phyloP scores from a whole-genome alignment of 2,329 filamentous ascomycete genomes.

The Aureobasidium sp. region DNA sequence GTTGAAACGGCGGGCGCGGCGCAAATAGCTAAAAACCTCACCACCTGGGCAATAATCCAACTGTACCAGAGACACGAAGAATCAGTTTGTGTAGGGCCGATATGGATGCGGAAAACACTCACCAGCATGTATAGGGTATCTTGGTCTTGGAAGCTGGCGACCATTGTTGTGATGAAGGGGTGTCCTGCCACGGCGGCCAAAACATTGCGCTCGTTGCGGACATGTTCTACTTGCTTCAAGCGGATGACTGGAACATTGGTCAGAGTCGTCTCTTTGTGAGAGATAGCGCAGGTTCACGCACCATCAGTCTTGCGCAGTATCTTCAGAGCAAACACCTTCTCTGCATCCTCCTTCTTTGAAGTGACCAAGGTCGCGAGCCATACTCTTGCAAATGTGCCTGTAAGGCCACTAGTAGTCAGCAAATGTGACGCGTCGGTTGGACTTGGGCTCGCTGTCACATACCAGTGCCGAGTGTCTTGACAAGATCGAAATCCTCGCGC shows the following conservation, averaged over 20 bases:
- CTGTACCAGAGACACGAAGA: slow-evolving; percentile 23
- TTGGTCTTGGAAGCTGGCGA: slow-evolving; percentile 70
- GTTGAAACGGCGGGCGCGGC: slow-evolving; percentile 70
- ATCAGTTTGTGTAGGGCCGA: neutral
- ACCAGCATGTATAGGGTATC: slow-evolving; percentile 74
- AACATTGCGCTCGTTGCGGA: slow-evolving; percentile 73
- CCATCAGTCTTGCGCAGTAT: slow-evolving; percentile 58
- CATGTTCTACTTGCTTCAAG: slow-evolving; percentile 80
- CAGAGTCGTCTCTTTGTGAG: neutral
- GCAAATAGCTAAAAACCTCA: slow-evolving; percentile 77
- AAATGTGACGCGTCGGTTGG: neutral
- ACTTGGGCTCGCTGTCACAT: slow-evolving; percentile 16
- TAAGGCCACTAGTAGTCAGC: slow-evolving; percentile 1
- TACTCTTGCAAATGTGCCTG: slow-evolving; percentile 74
- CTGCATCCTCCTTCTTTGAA: slow-evolving; percentile 44
- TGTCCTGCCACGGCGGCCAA: slow-evolving; percentile 70
- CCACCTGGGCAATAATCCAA: slow-evolving; percentile 78
- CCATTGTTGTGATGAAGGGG: slow-evolving; percentile 74
- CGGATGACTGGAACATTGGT: slow-evolving; percentile 53
- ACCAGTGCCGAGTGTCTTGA: slow-evolving; percentile 73
- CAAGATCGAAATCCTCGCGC: slow-evolving; percentile 59
- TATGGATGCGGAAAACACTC: slow-evolving; percentile 20
- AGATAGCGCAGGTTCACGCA: slow-evolving; percentile 21
- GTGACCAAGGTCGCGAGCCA: slow-evolving; percentile 64
- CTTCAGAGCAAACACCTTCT: slow-evolving; percentile 73